Conservation (phyloP, 2,329 filamentous ascomycete species). For the Epichloe amarillans region DNA sequence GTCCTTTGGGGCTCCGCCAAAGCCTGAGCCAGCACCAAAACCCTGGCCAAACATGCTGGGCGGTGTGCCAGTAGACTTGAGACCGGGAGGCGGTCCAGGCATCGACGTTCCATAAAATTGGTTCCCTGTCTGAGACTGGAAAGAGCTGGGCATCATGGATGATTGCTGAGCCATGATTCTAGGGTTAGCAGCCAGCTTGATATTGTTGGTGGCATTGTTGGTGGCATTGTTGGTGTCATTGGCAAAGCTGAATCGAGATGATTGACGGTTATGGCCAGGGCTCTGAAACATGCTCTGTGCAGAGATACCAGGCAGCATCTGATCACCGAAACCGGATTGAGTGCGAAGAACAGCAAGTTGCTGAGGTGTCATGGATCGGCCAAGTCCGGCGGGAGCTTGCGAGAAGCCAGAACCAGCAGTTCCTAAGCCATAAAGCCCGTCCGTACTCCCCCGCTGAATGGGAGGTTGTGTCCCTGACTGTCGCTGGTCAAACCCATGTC, state of each 20-base stretch:
- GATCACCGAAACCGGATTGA: slow-evolving; percentile 43
- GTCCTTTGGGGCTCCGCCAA: slow-evolving; percentile 60
- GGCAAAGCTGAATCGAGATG: slow-evolving; percentile 77
- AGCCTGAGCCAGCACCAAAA: slow-evolving; percentile 56
- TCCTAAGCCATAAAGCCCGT: slow-evolving; percentile 41
- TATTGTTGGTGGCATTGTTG: slow-evolving; percentile 35
- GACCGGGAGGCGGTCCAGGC: slow-evolving; percentile 82
- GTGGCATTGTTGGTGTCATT: slow-evolving; percentile 48
- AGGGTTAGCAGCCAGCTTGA: slow-evolving; percentile 67
- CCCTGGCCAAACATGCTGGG: slow-evolving; percentile 91
- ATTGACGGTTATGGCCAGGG: slow-evolving; percentile 64
- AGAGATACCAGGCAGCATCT: slow-evolving; percentile 45
- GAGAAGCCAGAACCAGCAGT: slow-evolving; percentile 33
- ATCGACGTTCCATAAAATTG: slow-evolving; percentile 77
- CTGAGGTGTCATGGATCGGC: slow-evolving; percentile 66
- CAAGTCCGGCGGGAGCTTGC: slow-evolving; percentile 36
- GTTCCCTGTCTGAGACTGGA: slow-evolving; percentile 45
- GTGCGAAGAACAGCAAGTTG: slow-evolving; percentile 57
- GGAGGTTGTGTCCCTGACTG: slow-evolving; percentile 63
- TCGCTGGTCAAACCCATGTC: slow-evolving; percentile 40
- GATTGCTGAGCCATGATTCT: slow-evolving; percentile 74
- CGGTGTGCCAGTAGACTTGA: slow-evolving; percentile 90
- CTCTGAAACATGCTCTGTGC: slow-evolving; percentile 38
- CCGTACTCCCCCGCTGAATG: slow-evolving; percentile 50
- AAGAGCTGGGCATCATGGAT: slow-evolving; percentile 66